Evolutionary conservation across 2,329 filamentous ascomycete genomes (phyloP).

Genomic region (Aspergillus sp.): DNA sequence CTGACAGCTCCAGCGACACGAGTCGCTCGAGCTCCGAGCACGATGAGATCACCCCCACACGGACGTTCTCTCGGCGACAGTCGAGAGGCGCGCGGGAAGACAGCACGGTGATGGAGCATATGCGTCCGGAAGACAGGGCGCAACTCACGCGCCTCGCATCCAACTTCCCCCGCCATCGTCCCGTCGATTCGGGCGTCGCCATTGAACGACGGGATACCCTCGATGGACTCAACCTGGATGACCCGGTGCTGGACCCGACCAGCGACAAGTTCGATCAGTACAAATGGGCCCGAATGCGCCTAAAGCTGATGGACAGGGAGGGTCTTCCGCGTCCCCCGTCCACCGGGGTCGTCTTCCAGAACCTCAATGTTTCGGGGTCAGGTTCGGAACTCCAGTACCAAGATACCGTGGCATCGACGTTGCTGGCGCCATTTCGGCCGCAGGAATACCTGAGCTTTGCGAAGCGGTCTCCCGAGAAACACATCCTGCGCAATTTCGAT

Average conservation of each 20-base stretch:
- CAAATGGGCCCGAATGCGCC: conserved; percentile 52
- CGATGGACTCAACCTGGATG: conserved; percentile 42
- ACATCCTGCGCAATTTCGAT: conserved; percentile 56
- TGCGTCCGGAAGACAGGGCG: conserved; percentile 23
- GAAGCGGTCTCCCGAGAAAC: conserved; percentile 52
- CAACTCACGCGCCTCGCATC: conserved; percentile 29
- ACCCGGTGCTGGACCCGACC: conserved; percentile 53
- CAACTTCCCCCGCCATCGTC: conserved; percentile 25
- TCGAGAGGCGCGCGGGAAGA: conserved; percentile 17
- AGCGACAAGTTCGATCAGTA: conserved; percentile 54
- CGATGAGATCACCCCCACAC: conserved; percentile 10
- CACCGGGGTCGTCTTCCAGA: conserved; percentile 64
- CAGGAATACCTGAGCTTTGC: conserved; percentile 51
- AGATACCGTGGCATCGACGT: conserved; percentile 60
- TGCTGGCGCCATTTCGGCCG: conserved; percentile 58
- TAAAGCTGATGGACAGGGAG: conserved; percentile 54
- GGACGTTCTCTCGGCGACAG: conserved; percentile 14
- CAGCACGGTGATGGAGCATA: conserved; percentile 24
- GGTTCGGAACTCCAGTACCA: conserved; percentile 68
- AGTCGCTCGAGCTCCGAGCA: conserved; percentile 14
- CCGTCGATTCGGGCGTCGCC: conserved; percentile 12
- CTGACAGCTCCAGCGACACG: conserved; percentile 4
- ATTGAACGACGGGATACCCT: conserved; percentile 33
- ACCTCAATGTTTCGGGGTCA: conserved; percentile 66
- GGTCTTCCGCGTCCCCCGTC: conserved; percentile 50